Conservation (phyloP, 2,329 filamentous ascomycete species). For the Penicillium sp. region DNA sequence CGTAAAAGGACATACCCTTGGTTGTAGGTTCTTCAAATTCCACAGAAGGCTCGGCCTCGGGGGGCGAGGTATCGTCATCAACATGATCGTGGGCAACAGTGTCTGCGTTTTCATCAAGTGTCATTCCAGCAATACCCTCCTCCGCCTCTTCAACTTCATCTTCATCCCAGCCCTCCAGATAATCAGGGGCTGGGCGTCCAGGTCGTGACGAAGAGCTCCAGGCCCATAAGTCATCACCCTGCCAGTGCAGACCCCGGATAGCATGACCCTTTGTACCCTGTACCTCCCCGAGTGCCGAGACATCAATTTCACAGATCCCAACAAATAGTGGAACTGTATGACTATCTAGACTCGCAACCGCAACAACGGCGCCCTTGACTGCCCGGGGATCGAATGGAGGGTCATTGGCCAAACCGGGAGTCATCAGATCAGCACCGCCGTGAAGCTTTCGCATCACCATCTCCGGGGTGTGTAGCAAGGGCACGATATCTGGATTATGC, state of each 20-base stretch:
- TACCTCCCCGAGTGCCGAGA: constrained; percentile 58
- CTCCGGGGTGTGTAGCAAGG: constrained; percentile 66
- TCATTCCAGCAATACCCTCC: constrained; percentile 48
- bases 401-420: constrained; percentile 66
- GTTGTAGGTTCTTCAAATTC: constrained; percentile 60
- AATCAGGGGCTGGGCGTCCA: constrained; percentile 57
- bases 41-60: constrained; percentile 39
- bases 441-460: constrained; percentile 65
- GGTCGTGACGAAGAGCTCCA: constrained; percentile 62
- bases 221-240: constrained; percentile 70
- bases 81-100: constrained; percentile 10
- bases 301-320: constrained; percentile 67
- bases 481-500: constrained; percentile 64
- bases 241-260: constrained; percentile 69
- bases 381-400: constrained; percentile 66
- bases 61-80: constrained; percentile 34
- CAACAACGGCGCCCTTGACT: constrained; percentile 65
- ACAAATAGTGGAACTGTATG: constrained; percentile 67
- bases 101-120: constrained; percentile 35
- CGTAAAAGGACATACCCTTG: constrained; percentile 49
- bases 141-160: constrained; percentile 40
- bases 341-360: constrained; percentile 62
- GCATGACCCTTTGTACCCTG: constrained; percentile 67
- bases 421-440: constrained; percentile 71
- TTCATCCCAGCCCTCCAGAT: constrained; percentile 57